Evolutionary conservation across 345 rosid species (phyloP), one percentile per base, ranked within the genome.

Genomic region (Cardamine resedifolia): DNA sequence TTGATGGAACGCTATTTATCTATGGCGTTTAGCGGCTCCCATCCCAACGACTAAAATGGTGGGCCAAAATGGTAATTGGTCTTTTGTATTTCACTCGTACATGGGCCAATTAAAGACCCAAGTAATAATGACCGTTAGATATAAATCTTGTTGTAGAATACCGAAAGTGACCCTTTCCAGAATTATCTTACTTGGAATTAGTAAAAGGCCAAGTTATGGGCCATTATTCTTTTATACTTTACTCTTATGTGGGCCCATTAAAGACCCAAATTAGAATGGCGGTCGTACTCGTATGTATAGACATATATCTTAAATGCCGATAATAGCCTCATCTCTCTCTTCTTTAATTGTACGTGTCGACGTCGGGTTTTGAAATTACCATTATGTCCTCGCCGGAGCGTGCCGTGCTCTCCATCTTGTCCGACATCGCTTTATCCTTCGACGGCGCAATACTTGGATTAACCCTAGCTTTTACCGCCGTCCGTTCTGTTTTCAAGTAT

Each of bases 391-490:
- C 91, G 33, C 86, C 82, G 79, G 93, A 89, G 68, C 91, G 83
- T 52, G 89, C 89, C 51, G 12, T 89, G 43, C 65, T 84, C 7
- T 72, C 84, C 28, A 60, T 88, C 20, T 63, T 89, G 58, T 53
- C 85, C 41, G 90, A 84, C 24, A 65, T 94, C 50, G 96, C 90
- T 30, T 69, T 91, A 30, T 94, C 98, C 50, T 86, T 84, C 67
- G 98, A 94, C 79, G 98, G 99, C 36, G 99, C 97, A 19, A 68
- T 90, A 45, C 79, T 95, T 52, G 98, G 99, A 6, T 79, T 77
- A 1, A 84, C 89, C 71, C 81, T 95, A 1, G 94, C 98, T 1
- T 83, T 79, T 68, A 75, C 81, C 49, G 90, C 97, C 51, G 80
- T 85, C 7, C 88, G 96, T 18, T 79, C 96, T 18, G 58, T 82